These are phyloP conservation scores for Trypanosoma lewisi DNA, from an alignment of 208 protist genomes.

Conservation along the genomic window DNA sequence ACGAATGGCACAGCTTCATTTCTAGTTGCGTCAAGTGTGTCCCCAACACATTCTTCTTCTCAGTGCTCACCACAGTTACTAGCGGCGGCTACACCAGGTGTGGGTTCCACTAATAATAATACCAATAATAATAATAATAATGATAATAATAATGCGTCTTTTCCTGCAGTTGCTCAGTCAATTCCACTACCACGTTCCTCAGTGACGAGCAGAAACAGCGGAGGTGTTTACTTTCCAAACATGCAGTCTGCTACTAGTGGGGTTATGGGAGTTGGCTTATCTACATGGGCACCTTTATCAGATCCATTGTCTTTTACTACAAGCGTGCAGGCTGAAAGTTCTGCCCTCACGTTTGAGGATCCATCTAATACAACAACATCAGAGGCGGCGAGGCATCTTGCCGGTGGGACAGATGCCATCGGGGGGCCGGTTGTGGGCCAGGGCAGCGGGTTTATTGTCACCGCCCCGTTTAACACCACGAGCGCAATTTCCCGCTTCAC, in stretches of 20 bases:
- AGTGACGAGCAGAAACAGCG: constrained; percentile 1
- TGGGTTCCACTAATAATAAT: too few relatives aligned
- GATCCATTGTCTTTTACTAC: constrained; percentile 3
- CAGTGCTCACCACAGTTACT: constrained; percentile 6
- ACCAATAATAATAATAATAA: background rate
- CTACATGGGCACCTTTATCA: constrained; percentile 10
- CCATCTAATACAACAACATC: too few relatives aligned
- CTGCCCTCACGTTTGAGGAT: background rate
- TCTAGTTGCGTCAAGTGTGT: constrained; percentile 7
- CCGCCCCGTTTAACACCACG: constrained; percentile 9
- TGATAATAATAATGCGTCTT: background rate
- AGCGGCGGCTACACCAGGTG: background rate
- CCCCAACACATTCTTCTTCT: constrained; percentile 23
- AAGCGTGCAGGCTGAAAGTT: background rate
- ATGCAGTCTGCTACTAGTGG: constrained; percentile 2
- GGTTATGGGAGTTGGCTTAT: background rate
- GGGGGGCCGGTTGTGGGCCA: background rate
- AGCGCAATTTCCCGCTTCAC: constrained; percentile 11
- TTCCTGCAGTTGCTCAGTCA: background rate
- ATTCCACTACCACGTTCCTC: constrained; percentile 22
- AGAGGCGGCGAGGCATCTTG: constrained; percentile 12
- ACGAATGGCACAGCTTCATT: background rate
- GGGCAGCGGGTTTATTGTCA: constrained; percentile 22
- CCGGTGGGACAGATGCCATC: constrained; percentile 1
- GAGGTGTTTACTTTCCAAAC: constrained; percentile 12